phyloP scores from a whole-genome alignment of 1,139 yeast species.

The Sugiyamaella neomexicana region DNA sequence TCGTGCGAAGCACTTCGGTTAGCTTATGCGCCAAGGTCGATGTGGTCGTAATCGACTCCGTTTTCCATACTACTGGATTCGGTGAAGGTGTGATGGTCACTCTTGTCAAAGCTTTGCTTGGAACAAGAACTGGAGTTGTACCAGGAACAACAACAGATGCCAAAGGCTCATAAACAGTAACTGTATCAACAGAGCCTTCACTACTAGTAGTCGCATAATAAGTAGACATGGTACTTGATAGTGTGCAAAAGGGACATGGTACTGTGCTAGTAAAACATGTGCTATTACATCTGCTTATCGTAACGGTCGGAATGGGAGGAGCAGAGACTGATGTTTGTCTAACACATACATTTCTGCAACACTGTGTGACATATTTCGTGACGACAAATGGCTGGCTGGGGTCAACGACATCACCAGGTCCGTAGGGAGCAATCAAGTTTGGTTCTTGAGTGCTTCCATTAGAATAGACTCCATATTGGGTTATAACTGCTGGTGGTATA shows the following conservation, averaged over 20 bases:
- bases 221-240: conserved; percentile 23
- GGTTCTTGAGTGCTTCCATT: conserved; percentile 8
- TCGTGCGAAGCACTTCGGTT: conserved; percentile 1
- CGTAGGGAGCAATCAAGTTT: conserved; percentile 15
- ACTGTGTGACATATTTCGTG: conserved; percentile 25
- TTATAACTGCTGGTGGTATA: conserved; percentile 12
- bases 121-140: conserved; percentile 19
- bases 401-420: conserved; percentile 6
- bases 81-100: conserved; percentile 1
- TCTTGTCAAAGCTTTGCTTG: conserved; percentile 4
- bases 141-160: conserved; percentile 17
- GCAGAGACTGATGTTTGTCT: conserved; percentile 19
- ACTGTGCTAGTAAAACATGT: conserved; percentile 20
- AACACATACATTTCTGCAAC: conserved; percentile 23
- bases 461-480: conserved; percentile 8
- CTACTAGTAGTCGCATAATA: conserved; percentile 17
- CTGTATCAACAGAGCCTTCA: conserved; percentile 10
- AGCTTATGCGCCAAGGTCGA: background rate
- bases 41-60: background rate
- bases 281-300: conserved; percentile 18
- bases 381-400: conserved; percentile 12
- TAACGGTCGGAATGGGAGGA: conserved; percentile 26
- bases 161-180: conserved; percentile 20
- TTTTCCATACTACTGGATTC: background rate
- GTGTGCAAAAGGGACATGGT: conserved; percentile 26